Conservation (phyloP, 805 yeast genomes). For the Pichia kluyveri region DNA sequence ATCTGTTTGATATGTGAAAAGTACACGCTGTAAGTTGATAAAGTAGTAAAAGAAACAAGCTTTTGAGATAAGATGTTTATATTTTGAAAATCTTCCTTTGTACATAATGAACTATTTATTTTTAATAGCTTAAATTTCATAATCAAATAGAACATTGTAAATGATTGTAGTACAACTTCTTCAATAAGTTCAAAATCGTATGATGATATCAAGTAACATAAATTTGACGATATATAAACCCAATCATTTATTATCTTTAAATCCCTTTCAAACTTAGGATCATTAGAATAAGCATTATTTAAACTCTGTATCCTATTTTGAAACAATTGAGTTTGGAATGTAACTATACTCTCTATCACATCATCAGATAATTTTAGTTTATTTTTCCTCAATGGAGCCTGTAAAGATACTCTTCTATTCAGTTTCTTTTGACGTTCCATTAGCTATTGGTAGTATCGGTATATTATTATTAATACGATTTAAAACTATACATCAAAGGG, state of each 20-base stretch:
- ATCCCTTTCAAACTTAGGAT: neutral
- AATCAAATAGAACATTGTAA: slow-evolving; percentile 4
- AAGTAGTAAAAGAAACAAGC: neutral
- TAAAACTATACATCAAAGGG: no score
- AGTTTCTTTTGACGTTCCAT: neutral
- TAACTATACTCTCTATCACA: neutral
- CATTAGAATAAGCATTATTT: neutral
- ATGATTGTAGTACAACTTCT: slow-evolving; percentile 4
- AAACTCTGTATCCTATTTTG: neutral
- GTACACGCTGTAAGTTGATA: neutral
- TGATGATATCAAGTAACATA: slow-evolving; percentile 2
- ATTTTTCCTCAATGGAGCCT: neutral
- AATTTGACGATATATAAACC: slow-evolving; percentile 6
- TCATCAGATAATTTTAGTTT: neutral
- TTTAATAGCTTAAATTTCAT: neutral
- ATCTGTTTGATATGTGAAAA: neutral
- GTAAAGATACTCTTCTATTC: slow-evolving; percentile 1
- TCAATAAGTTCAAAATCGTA: slow-evolving; percentile 4
- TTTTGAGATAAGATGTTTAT: neutral
- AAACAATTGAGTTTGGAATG: slow-evolving; percentile 1
- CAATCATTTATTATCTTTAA: slow-evolving; percentile 4
- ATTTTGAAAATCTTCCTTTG: neutral
- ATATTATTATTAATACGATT: no score
- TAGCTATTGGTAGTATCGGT: no score
- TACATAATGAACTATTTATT: neutral